phyloP scores from a whole-genome alignment of 2,329 filamentous ascomycete genomes.

The Sporothrix humicola region DNA sequence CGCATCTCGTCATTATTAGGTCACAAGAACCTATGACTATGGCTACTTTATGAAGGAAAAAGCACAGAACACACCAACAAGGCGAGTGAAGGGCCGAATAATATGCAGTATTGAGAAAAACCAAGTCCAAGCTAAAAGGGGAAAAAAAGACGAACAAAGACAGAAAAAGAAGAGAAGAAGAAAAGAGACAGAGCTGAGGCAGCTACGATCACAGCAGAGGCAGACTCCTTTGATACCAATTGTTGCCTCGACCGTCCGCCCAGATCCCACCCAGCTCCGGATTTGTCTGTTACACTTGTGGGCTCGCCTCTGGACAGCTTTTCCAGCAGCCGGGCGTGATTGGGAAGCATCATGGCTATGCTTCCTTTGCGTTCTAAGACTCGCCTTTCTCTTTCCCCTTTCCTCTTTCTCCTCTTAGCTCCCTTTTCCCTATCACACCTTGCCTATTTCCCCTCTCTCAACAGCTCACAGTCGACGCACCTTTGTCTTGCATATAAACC shows the following conservation, averaged over 20 bases:
- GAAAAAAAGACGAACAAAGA: not conserved
- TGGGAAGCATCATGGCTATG: slow-evolving; percentile 21
- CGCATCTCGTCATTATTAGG: not conserved
- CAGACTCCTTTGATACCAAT: not conserved
- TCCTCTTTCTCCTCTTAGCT: not conserved
- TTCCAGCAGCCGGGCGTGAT: slow-evolving; percentile 1
- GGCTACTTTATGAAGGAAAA: no score
- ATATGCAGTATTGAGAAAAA: no score
- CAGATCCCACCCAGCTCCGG: not conserved
- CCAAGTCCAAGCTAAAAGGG: not conserved
- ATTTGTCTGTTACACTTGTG: not conserved
- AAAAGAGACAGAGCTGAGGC: slow-evolving; percentile 3
- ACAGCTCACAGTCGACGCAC: not conserved
- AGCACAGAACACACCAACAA: no score
- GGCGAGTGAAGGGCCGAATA: no score
- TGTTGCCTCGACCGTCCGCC: not conserved
- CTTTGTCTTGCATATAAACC: slow-evolving; percentile 20
- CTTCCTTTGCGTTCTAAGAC: not conserved
- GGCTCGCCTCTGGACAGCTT: not conserved
- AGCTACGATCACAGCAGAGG: not conserved
- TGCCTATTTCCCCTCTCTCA: not conserved
- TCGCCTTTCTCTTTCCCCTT: not conserved
- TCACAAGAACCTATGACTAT: not conserved
- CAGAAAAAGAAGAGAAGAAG: not conserved
- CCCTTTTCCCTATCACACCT: not conserved